Percentiles rank a stretch among this genome's conserved stretches.
These are phyloP conservation scores for Thielaviopsis populi DNA, from an alignment of 2,329 filamentous ascomycete genomes.

Conservation along the genomic window DNA sequence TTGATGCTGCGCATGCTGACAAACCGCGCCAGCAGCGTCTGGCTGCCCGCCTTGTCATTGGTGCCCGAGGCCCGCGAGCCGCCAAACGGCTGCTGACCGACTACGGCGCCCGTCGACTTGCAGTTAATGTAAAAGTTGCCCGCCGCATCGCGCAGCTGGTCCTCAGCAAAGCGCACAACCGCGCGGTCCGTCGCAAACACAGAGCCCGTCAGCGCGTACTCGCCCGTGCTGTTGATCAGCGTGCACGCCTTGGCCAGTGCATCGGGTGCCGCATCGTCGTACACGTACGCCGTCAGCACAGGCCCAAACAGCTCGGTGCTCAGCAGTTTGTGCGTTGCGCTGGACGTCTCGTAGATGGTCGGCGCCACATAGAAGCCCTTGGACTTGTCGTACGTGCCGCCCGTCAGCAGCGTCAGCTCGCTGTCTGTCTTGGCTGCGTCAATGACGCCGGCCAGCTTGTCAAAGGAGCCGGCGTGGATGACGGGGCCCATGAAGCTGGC, in stretches of 20 bases:
- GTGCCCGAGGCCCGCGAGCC: conserved; percentile 53
- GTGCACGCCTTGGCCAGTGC: conserved; percentile 46
- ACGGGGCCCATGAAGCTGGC: conserved; percentile 76
- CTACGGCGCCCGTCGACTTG: conserved; percentile 61
- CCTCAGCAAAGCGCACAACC: conserved; percentile 52
- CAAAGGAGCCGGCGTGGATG: conserved; percentile 68
- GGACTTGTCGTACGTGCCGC: conserved; percentile 61
- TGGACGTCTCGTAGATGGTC: conserved; percentile 62
- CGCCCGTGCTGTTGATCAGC: conserved; percentile 54
- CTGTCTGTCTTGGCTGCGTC: conserved; percentile 63
- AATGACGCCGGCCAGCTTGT: conserved; percentile 63
- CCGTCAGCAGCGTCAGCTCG: conserved; percentile 56
- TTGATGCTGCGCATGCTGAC: conserved; percentile 54
- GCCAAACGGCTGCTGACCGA: conserved; percentile 59
- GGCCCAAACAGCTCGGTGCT: conserved; percentile 73
- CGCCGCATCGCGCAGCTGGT: conserved; percentile 54
- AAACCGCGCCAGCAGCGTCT: conserved; percentile 48
- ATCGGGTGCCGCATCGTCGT: conserved; percentile 48
- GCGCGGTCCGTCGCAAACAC: conserved; percentile 58
- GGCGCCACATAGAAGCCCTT: conserved; percentile 75
- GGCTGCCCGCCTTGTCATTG: conserved; percentile 58
- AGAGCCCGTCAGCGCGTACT: conserved; percentile 65
- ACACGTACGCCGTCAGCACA: conserved; percentile 58
- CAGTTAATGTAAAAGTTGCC: conserved; percentile 82
- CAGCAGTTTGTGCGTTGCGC: conserved; percentile 59